These are phyloP conservation scores for Aspergillus nanangensis DNA, from an alignment of 495 filamentous ascomycete genomes.

Conservation along the genomic window DNA sequence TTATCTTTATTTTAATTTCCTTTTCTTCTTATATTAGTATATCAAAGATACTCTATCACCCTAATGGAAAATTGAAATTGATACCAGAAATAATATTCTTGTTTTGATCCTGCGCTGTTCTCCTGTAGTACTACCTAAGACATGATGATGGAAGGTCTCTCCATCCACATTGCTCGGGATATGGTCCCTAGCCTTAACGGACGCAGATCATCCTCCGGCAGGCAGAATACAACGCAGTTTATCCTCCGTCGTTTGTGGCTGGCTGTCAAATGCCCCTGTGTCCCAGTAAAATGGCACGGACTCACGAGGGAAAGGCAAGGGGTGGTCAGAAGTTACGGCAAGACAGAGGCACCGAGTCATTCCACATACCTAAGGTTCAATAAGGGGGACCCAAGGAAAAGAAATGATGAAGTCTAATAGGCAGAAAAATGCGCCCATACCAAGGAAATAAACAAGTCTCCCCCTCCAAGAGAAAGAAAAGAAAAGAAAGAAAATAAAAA, in stretches of 20 bases:
- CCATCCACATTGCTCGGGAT: not conserved
- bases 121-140: too few species aligned
- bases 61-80: too few species aligned
- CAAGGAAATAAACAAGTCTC: not conserved
- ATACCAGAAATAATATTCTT: too few species aligned
- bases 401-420: too few species aligned
- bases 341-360: too few species aligned
- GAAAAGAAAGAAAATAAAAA: not conserved
- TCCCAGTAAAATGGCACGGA: constrained; percentile 13
- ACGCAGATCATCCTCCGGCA: not conserved
- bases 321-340: constrained; percentile 11
- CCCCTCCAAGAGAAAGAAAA: not conserved
- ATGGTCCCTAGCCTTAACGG: not conserved
- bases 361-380: not conserved
- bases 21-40: too few species aligned
- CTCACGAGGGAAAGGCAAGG: constrained; percentile 30
- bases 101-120: too few species aligned
- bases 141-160: not conserved
- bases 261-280: constrained; percentile 14
- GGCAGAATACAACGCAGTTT: constrained; percentile 3
- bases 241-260: constrained; percentile 14
- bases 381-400: too few species aligned
- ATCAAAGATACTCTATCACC: too few species aligned
- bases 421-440: not conserved
- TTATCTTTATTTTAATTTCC: not conserved